phyloP scores from a whole-genome alignment of 768 basidiomycete genomes.

The Brasilioporus rufonigricans region DNA sequence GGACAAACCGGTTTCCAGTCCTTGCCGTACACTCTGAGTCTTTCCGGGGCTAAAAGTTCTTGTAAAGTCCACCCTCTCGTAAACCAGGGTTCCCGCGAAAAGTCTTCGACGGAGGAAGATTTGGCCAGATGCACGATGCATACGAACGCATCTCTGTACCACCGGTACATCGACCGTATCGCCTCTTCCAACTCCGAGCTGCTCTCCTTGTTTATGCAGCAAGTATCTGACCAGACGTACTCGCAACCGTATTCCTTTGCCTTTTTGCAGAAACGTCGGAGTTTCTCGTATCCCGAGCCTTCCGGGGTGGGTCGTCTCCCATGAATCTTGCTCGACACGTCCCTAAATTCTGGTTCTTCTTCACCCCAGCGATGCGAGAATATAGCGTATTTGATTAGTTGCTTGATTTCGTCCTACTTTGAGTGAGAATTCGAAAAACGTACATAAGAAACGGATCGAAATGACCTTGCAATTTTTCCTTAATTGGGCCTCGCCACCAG shows the following conservation, averaged over 20 bases:
- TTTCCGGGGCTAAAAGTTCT: constrained; percentile 12
- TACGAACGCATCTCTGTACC: constrained; percentile 12
- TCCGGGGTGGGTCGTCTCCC: not conserved
- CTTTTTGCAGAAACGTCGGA: constrained; percentile 13
- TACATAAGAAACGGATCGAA: too few species aligned
- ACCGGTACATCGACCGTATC: constrained; percentile 12
- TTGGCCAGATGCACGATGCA: constrained; percentile 13
- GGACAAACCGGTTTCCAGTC: constrained; percentile 10
- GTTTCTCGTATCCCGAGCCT: constrained; percentile 11
- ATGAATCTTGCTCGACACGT: constrained; percentile 8
- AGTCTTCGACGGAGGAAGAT: constrained; percentile 1
- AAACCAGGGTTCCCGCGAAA: constrained; percentile 8
- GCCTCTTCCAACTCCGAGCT: constrained; percentile 14
- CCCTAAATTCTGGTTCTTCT: constrained; percentile 14
- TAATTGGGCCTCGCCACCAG: not conserved
- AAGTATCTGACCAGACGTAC: constrained; percentile 25
- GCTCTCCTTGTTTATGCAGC: constrained; percentile 15
- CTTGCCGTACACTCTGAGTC: constrained; percentile 8
- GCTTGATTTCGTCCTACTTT: constrained; percentile 5
- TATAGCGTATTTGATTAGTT: constrained; percentile 12
- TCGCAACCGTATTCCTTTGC: constrained; percentile 13
- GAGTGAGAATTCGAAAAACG: not conserved
- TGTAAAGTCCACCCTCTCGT: constrained; percentile 15
- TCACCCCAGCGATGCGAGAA: constrained; percentile 20
- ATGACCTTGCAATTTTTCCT: constrained; percentile 2